Base-by-base conservation (phyloP, 2,329 filamentous ascomycete species). In the Plenodomus biglobosus region DNA sequence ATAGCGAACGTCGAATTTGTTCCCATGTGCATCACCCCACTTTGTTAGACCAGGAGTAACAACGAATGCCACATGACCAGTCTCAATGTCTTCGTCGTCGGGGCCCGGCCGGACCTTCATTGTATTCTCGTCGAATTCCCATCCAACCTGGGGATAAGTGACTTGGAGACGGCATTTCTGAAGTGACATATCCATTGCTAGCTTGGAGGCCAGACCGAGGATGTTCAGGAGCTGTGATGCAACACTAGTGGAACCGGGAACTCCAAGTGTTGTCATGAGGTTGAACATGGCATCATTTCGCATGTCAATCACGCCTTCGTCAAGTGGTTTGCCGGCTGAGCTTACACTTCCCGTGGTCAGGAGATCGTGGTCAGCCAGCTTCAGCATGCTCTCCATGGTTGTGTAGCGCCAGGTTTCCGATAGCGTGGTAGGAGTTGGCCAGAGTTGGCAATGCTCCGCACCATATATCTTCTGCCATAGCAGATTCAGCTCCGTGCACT, bases 81-180 rank as follows among this genome's bases (percentile, higher is more conserved):
- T 15, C 2, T 43, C 22, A 0, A 51, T 16, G 1, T 60, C 52
- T 6, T 61, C 52, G 16, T 44, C 48, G 6, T 57, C 52, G 7
- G 5, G n/a, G 18, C 52, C 48, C 3, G 35, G 37, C 2, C 61
- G 5, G 8, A 43, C 3, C 1, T 3, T 8, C 43, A 58, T 58
- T 5, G 38, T 8, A 1, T 16, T 16, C 4, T 15, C 4, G 3
- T 38, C 2, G 35, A 54, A 62, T 0, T 0, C 1, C 0, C 40
- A 47, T 8, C 58, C 61, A 3, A 58, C 6, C 0, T 4, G 1
- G 0, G 65, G 61, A n/a, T 22, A 61, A 1, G 56, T 56, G 17
- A 65, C 2, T 18, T 61, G 61, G 2, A 64, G 8, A 3, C 63
- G 63, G 3, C 18, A 45, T 0, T 38, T 48, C 38, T 65, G 61